Evolutionary conservation across 257 asterid genomes (phyloP).

Genomic region (Echites panduratus): DNA sequence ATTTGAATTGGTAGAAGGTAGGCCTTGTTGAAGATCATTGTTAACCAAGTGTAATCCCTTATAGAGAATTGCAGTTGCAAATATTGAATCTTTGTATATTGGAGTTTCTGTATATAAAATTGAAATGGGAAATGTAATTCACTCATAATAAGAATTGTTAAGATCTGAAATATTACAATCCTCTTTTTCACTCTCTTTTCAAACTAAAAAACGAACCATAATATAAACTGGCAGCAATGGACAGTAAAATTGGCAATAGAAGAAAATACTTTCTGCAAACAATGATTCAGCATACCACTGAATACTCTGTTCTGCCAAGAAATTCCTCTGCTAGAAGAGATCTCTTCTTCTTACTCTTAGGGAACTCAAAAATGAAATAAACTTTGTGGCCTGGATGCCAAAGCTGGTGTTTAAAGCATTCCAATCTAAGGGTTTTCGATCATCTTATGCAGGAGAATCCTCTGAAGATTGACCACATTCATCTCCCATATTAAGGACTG

Average conservation of each 20-base stretch:
- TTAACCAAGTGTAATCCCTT: background rate
- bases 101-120: background rate
- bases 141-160: too few species aligned
- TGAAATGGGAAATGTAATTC: too few species aligned
- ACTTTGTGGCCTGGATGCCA: constrained; percentile 50
- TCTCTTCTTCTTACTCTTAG: constrained; percentile 58
- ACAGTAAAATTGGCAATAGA: background rate
- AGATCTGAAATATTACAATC: too few species aligned
- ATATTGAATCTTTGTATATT: background rate
- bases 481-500: constrained; percentile 95
- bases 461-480: constrained; percentile 78
- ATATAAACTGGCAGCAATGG: background rate
- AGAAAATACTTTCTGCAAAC: background rate
- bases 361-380: constrained; percentile 63
- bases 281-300: constrained; percentile 45
- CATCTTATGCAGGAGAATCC: constrained; percentile 45
- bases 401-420: constrained; percentile 50
- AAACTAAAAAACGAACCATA: too few species aligned
- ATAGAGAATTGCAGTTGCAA: background rate
- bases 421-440: constrained; percentile 63
- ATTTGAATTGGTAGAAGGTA: constrained; percentile 53
- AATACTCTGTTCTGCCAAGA: constrained; percentile 54
- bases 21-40: background rate
- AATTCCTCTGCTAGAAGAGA: constrained; percentile 59
- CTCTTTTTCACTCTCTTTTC: too few species aligned